Percentiles rank a stretch among this genome's conserved stretches.
phyloP scores from a whole-genome alignment of 257 asterid genomes.

The Forsythia suspensa region DNA sequence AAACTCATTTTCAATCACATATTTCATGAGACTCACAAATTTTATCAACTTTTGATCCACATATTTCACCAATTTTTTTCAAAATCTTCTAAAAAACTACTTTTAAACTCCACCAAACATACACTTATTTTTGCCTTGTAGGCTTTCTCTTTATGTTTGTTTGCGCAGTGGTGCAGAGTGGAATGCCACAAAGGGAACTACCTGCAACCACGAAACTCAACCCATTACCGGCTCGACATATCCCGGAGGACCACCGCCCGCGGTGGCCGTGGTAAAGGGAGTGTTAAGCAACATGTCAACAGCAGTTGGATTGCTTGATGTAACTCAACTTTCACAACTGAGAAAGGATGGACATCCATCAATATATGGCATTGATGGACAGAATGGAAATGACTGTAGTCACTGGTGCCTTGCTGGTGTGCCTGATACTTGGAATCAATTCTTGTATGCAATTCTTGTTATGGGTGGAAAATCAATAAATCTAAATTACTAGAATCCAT shows the following conservation, averaged over 20 bases:
- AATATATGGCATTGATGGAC: conserved; percentile 39
- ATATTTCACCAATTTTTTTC: too few relatives aligned
- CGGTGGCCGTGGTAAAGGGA: conserved; percentile 60
- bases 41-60: too few relatives aligned
- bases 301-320: conserved; percentile 54
- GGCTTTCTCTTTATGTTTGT: not conserved
- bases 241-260: conserved; percentile 53
- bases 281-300: conserved; percentile 51
- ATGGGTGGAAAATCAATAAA: conserved; percentile 22
- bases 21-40: too few relatives aligned
- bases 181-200: conserved; percentile 39
- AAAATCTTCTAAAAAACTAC: too few relatives aligned
- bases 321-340: conserved; percentile 56
- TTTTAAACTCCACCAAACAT: too few relatives aligned
- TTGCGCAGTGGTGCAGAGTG: conserved; percentile 58
- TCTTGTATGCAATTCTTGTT: conserved; percentile 40
- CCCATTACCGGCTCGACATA: conserved; percentile 39
- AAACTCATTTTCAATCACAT: too few relatives aligned
- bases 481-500: not conserved
- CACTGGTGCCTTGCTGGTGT: conserved; percentile 83
- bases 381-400: conserved; percentile 60
- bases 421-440: conserved; percentile 73
- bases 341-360: conserved; percentile 84
- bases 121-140: not conserved
- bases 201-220: conserved; percentile 53